Conservation (phyloP, 2,329 filamentous ascomycete species). For the Cladosporium sp. region DNA sequence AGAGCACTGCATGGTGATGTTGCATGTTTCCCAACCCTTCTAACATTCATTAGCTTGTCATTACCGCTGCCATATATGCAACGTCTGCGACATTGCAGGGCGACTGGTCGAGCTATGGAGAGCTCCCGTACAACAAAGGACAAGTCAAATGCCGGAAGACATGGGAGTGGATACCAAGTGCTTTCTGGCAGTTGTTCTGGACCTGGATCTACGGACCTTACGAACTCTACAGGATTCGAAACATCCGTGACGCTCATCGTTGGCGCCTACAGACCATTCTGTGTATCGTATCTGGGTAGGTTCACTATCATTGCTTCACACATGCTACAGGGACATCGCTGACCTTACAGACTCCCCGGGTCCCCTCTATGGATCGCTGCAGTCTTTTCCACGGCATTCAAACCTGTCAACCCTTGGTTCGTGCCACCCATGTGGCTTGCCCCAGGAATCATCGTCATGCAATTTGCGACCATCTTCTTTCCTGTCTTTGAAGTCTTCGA, state of each 20-base stretch:
- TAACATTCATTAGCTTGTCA: conserved; percentile 16
- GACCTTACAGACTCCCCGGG: conserved; percentile 50
- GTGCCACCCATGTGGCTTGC: conserved; percentile 61
- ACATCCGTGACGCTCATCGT: conserved; percentile 60
- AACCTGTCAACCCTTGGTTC: conserved; percentile 46
- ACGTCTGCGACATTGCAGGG: conserved; percentile 20
- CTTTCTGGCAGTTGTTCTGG: conserved; percentile 62
- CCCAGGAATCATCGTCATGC: conserved; percentile 57
- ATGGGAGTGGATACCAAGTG: conserved; percentile 60
- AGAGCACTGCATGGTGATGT: neutral
- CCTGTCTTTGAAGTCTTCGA: conserved; percentile 55
- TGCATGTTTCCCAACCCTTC: neutral
- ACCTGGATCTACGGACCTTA: conserved; percentile 58
- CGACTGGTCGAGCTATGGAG: conserved; percentile 23
- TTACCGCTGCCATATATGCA: conserved; percentile 20
- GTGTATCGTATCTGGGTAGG: conserved; percentile 41
- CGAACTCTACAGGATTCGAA: conserved; percentile 57
- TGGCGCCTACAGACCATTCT: conserved; percentile 61
- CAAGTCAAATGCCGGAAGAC: conserved; percentile 23
- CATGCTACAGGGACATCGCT: neutral
- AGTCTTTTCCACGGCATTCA: conserved; percentile 51
- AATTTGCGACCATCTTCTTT: conserved; percentile 60
- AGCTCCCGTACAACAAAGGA: conserved; percentile 20
- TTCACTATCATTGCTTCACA: conserved; percentile 22
- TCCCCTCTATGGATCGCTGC: conserved; percentile 61